These are phyloP conservation scores for Xylaria cubensis DNA, from an alignment of 495 filamentous ascomycete species.

Conservation along the genomic window DNA sequence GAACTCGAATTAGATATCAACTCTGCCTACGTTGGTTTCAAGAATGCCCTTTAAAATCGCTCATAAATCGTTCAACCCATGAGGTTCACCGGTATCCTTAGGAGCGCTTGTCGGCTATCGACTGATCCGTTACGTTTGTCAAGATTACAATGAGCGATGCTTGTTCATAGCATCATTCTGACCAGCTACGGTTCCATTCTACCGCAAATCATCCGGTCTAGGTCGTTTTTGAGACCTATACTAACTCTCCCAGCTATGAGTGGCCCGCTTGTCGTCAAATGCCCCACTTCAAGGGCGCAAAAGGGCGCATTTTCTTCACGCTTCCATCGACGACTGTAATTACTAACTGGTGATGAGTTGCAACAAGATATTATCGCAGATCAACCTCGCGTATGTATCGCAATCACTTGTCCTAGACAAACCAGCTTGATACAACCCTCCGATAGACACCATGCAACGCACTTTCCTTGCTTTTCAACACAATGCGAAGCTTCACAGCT, in stretches of 20 bases:
- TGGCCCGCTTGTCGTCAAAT: slow-evolving; percentile 1
- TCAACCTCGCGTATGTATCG: background rate
- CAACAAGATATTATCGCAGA: background rate
- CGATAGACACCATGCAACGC: slow-evolving; percentile 38
- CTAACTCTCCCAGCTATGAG: slow-evolving; percentile 14
- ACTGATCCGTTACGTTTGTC: background rate
- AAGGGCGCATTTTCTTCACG: slow-evolving; percentile 24
- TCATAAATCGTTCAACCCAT: slow-evolving; percentile 12
- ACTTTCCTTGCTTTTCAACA: slow-evolving; percentile 63
- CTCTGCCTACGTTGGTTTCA: slow-evolving; percentile 90
- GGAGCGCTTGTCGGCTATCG: background rate
- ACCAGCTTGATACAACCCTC: background rate
- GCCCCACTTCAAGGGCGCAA: slow-evolving; percentile 28
- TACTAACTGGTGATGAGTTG: background rate
- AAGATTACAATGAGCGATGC: background rate
- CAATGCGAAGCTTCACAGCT: slow-evolving; percentile 54
- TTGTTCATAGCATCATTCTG: background rate
- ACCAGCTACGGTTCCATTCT: background rate
- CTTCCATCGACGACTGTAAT: slow-evolving; percentile 19
- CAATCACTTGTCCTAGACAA: background rate
- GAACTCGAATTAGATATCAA: slow-evolving; percentile 90
- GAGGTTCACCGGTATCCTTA: background rate
- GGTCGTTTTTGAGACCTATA: background rate
- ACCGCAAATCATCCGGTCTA: slow-evolving; percentile 3
- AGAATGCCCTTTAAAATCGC: slow-evolving; percentile 54